These are phyloP conservation scores for Diophrys sp. DNA, from an alignment of 73 alveolate genomes.

Conservation along the genomic window DNA sequence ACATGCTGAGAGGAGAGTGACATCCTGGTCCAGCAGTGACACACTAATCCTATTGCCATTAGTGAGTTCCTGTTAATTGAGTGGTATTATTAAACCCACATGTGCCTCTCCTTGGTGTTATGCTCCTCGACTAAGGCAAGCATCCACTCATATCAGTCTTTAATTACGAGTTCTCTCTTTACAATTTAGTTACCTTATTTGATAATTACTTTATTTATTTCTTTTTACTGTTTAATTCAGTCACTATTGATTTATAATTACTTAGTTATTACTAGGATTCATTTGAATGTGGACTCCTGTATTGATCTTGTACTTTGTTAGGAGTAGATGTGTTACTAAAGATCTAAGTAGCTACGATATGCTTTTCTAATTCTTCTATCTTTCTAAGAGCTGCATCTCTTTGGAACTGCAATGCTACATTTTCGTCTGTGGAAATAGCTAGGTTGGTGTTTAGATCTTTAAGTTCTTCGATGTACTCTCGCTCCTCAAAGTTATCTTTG, in stretches of 20 bases:
- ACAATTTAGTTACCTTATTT: neutral
- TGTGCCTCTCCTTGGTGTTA: neutral
- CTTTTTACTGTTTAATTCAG: neutral
- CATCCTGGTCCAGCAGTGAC: neutral
- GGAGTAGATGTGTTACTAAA: neutral
- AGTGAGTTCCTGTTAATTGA: neutral
- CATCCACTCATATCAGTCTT: neutral
- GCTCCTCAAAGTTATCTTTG: neutral
- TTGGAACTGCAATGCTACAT: neutral
- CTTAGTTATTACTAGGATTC: neutral
- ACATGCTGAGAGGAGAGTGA: neutral
- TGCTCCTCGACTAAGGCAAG: neutral
- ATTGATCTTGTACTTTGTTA: neutral
- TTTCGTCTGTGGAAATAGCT: neutral
- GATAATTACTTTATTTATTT: neutral
- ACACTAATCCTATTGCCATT: neutral
- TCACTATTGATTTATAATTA: neutral
- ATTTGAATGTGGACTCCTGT: neutral
- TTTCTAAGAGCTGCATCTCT: neutral
- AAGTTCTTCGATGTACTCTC: neutral
- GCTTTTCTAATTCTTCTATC: neutral
- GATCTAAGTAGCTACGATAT: neutral
- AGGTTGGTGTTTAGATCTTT: neutral
- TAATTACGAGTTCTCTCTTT: neutral
- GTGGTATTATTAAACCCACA: neutral